Conservation (phyloP, 768 basidiomycete genomes). For the Scleroderma citrinum region DNA sequence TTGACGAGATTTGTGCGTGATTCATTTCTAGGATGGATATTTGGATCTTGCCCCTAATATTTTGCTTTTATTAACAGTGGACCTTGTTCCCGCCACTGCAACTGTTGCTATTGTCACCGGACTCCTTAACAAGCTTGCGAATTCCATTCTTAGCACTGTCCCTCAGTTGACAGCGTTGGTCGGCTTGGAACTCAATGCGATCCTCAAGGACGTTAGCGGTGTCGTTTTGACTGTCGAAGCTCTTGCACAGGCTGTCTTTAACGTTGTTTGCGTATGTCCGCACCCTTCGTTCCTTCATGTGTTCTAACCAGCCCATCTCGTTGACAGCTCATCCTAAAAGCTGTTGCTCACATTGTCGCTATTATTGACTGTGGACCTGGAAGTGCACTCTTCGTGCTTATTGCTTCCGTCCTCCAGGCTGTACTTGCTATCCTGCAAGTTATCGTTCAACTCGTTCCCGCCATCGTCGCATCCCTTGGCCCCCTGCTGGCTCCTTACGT, state of each 20-base stretch:
- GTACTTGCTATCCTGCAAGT: not conserved
- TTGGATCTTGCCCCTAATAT: constrained; percentile 2
- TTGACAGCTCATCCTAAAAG: constrained; percentile 23
- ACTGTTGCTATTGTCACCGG: constrained; percentile 15
- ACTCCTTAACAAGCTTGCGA: constrained; percentile 20
- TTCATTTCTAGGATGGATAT: too few species aligned
- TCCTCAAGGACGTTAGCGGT: constrained; percentile 22
- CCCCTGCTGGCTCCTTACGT: constrained; percentile 15
- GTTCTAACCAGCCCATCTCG: not conserved
- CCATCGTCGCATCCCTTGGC: constrained; percentile 17
- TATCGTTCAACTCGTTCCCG: constrained; percentile 13
- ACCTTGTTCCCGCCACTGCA: constrained; percentile 17
- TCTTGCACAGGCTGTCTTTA: constrained; percentile 20
- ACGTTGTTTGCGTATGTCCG: constrained; percentile 13
- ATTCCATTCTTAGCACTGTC: constrained; percentile 16
- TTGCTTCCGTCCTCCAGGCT: constrained; percentile 15
- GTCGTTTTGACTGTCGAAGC: constrained; percentile 21
- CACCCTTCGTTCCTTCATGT: not conserved
- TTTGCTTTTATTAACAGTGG: constrained; percentile 12
- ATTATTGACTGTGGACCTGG: constrained; percentile 14
- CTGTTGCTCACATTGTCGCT: constrained; percentile 18
- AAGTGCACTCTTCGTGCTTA: constrained; percentile 15
- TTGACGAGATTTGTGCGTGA: constrained; percentile 24
- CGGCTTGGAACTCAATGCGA: constrained; percentile 13
- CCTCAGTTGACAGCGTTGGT: constrained; percentile 21